Percentiles rank a stretch among this genome's conserved stretches.
phyloP scores from a whole-genome alignment of 2,329 filamentous ascomycete species.

The Chrysoporthe cubensis region DNA sequence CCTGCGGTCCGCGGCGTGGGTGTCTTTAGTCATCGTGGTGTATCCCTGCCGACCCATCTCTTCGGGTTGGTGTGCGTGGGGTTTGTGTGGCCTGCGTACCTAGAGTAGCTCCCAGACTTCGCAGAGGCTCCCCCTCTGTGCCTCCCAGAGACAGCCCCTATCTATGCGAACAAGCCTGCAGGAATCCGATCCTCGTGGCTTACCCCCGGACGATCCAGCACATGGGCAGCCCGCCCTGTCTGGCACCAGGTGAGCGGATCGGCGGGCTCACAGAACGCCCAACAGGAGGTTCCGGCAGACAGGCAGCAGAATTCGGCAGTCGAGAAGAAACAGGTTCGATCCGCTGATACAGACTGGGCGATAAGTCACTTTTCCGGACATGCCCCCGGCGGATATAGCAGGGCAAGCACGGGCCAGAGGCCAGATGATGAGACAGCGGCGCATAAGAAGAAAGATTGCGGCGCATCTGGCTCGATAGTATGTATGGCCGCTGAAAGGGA shows the following conservation, averaged over 20 bases:
- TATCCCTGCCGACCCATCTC: background rate
- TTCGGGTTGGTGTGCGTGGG: background rate
- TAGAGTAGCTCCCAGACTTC: background rate
- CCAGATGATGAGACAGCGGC: constrained; percentile 4
- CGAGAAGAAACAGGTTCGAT: background rate
- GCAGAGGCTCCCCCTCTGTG: background rate
- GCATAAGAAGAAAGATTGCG: background rate
- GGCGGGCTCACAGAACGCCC: background rate
- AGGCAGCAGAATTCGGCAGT: background rate
- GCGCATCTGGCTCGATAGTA: constrained; percentile 1
- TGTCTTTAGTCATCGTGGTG: background rate
- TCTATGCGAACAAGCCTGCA: background rate
- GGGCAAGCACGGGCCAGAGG: background rate
- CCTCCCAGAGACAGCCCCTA: background rate
- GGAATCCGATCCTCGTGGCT: background rate
- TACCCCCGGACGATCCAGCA: background rate
- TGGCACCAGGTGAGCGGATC: background rate
- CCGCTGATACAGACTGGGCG: background rate
- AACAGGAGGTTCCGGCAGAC: background rate
- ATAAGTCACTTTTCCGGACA: background rate
- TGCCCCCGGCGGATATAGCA: background rate
- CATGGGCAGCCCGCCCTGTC: background rate
- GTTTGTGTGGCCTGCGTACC: background rate
- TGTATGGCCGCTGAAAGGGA: background rate
- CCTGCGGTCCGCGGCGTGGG: constrained; percentile 13